Base-by-base conservation (phyloP, 805 yeast genomes). In the Lachancea mirantina region DNA sequence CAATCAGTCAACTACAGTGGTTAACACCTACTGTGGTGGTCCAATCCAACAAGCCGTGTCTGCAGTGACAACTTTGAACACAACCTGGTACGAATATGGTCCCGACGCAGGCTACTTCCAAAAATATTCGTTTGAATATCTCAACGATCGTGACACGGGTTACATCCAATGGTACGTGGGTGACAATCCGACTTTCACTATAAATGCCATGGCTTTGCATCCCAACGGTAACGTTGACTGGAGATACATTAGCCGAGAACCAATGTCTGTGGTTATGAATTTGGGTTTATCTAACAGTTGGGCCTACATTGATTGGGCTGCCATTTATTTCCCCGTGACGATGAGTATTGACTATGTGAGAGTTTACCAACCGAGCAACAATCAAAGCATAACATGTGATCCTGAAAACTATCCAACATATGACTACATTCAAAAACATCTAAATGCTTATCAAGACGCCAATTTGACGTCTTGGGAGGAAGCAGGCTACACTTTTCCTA, bases 41-140 rank as follows among this genome's bases (percentile, higher is more conserved):
- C 95, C 96, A 1, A 75, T 69, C 61, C 97, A 89, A 63, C 89
- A 89, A 61, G 96, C 96, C 30, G 70, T 89, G 13, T 84, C 96
- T 4, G 94, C 78, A 1, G 73, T 76, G 5, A 72, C 96, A 0
- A 78, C 84, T 2, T 65, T 89, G 45, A 88, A 87, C 57, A 67
- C 74, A 2, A 64, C 76, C 0, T 89, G 97, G 96, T 88, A 82
- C 57, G 78, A 84, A 51, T 57, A 50, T 38, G 84, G 84, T 28
- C 70, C 64, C 11, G 58, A 54, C 15, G 67, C 65, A 4, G 61
- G 58, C 6, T 55, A 65, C 36, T 89, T 60, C 66, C 97, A 89
- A 57, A 70, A 65, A 26, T 85, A 72, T 49, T 92, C 83, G 0
- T 74, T 71, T 41, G 96, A 89, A 62, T 85, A 78, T 52, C 54